Evolutionary conservation across 257 asterid genomes (phyloP).

Genomic region (Thymus quinquecostatus): DNA sequence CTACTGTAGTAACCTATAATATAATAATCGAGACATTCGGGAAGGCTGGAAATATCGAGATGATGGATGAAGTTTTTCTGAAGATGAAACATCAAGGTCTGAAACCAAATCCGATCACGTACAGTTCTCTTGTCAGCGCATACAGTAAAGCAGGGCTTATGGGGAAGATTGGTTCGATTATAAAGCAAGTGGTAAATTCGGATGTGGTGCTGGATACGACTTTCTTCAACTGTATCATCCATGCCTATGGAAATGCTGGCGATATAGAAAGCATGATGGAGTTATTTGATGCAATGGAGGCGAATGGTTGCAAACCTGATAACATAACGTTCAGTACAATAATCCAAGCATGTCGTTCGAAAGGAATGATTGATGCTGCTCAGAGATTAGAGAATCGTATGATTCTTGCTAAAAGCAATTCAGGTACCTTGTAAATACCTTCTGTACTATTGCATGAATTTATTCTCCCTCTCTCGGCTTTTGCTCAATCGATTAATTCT

Average conservation of each 20-base stretch:
- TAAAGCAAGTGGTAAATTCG: constrained; percentile 84
- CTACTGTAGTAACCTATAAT: constrained; percentile 77
- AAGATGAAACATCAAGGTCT: constrained; percentile 81
- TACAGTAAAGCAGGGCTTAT: constrained; percentile 68
- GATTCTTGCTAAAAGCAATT: constrained; percentile 30
- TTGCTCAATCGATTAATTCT: neutral
- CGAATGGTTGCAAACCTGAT: constrained; percentile 71
- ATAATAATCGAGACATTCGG: constrained; percentile 77
- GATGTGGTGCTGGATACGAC: constrained; percentile 79
- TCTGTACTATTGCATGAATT: neutral
- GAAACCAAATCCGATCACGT: constrained; percentile 85
- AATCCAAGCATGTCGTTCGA: constrained; percentile 60
- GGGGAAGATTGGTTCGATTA: constrained; percentile 62
- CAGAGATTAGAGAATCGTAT: constrained; percentile 54
- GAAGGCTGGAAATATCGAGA: constrained; percentile 60
- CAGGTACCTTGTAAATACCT: constrained; percentile 33
- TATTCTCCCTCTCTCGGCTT: neutral
- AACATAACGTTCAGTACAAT: constrained; percentile 68
- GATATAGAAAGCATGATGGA: constrained; percentile 72
- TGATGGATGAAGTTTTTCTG: constrained; percentile 80
- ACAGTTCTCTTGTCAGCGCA: constrained; percentile 73
- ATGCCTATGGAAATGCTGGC: constrained; percentile 80
- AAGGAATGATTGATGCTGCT: constrained; percentile 74
- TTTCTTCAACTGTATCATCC: constrained; percentile 74
- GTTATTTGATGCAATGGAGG: constrained; percentile 65